These are phyloP conservation scores for Micractinium sp. DNA, from an alignment of 139 green algal genomes.

Conservation along the genomic window DNA sequence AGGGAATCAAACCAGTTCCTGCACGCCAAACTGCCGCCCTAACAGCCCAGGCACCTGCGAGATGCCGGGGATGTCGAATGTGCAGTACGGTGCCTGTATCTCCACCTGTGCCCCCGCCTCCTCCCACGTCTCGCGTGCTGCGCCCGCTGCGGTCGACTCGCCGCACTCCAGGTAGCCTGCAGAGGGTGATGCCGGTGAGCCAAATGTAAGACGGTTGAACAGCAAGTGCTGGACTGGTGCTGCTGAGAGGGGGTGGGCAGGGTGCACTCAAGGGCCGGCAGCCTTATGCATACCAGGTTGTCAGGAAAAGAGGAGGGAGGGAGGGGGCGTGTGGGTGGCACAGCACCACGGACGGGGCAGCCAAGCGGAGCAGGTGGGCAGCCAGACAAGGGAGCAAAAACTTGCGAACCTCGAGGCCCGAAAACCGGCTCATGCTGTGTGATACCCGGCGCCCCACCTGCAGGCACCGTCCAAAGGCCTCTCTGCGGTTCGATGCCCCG, in stretches of 20 bases:
- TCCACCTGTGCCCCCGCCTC: conserved; percentile 65
- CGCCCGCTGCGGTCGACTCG: conserved; percentile 72
- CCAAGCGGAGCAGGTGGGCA: too few relatives aligned
- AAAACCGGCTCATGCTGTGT: not conserved
- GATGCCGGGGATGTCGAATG: conserved; percentile 86
- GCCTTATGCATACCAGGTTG: not conserved
- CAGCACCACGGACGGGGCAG: too few relatives aligned
- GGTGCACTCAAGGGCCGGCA: not conserved
- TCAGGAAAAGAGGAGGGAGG: not conserved
- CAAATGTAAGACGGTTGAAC: too few relatives aligned
- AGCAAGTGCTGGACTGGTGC: not conserved
- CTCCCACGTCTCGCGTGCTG: conserved; percentile 74
- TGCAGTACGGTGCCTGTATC: conserved; percentile 60
- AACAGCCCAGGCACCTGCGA: conserved; percentile 50
- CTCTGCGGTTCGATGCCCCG: conserved; percentile 88
- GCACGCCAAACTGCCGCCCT: too few relatives aligned
- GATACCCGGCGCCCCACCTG: conserved; percentile 49
- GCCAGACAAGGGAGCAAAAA: too few relatives aligned
- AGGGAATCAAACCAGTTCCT: too few relatives aligned
- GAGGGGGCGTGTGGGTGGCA: too few relatives aligned
- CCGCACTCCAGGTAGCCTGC: conserved; percentile 78
- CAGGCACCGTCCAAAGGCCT: conserved; percentile 88
- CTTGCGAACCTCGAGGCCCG: too few relatives aligned
- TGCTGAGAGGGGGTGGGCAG: not conserved
- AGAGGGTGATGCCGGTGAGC: not conserved